Evolutionary conservation across 78 protist genomes (phyloP).

Genomic region (Ministeria vibrans): DNA sequence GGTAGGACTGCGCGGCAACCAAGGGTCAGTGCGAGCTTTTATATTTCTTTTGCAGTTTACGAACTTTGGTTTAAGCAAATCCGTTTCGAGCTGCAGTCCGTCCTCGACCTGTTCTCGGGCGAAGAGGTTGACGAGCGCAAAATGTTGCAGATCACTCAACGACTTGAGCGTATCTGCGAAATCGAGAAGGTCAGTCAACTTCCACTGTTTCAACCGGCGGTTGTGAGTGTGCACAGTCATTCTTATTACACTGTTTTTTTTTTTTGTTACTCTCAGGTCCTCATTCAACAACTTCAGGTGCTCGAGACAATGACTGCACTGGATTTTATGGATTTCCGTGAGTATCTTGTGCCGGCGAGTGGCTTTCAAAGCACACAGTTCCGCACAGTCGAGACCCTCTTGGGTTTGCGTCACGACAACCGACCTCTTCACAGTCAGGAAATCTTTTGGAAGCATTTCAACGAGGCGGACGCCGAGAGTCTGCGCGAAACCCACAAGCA

Average conservation of each 20-base stretch:
- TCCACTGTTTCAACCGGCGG: neutral
- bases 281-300: conserved; percentile 56
- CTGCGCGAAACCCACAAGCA: neutral
- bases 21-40: neutral
- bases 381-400: conserved; percentile 51
- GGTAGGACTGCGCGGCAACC: neutral
- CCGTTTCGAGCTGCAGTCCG: conserved; percentile 50
- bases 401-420: conserved; percentile 37
- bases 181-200: conserved; percentile 11
- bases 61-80: conserved; percentile 79
- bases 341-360: conserved; percentile 50
- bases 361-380: conserved; percentile 68
- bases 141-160: conserved; percentile 35
- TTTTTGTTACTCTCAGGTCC: neutral
- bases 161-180: conserved; percentile 41
- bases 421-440: conserved; percentile 51
- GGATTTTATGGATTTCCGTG: conserved; percentile 59
- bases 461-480: neutral
- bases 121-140: conserved; percentile 6
- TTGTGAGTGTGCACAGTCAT: neutral
- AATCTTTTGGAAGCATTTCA: conserved; percentile 15
- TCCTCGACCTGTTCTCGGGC: neutral
- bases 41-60: conserved; percentile 7
- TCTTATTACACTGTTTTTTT: neutral
- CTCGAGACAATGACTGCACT: conserved; percentile 60